These are phyloP conservation scores for Pseudocercospora eumusae DNA, from an alignment of 2,329 filamentous ascomycete species.

Conservation along the genomic window DNA sequence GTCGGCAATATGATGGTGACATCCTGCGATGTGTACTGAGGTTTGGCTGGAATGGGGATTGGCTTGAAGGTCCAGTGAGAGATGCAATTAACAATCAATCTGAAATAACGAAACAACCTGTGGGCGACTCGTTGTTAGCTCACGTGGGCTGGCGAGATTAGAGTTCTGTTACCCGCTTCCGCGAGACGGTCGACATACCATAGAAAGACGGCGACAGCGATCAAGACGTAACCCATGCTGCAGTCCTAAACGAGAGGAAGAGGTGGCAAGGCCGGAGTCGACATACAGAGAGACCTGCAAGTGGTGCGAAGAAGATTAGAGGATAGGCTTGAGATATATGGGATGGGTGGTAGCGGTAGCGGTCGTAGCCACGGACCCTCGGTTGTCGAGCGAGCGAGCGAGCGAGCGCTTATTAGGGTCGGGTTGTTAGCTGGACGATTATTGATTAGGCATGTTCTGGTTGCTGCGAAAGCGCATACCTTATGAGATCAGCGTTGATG, in stretches of 20 bases:
- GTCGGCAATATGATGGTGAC: slow-evolving; percentile 94
- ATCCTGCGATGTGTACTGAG: slow-evolving; percentile 76
- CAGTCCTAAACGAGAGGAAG: slow-evolving; percentile 37
- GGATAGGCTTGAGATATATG: slow-evolving; percentile 36
- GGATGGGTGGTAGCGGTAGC: too few species aligned
- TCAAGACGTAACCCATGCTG: slow-evolving; percentile 41
- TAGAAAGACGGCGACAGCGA: slow-evolving; percentile 35
- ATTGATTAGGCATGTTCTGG: slow-evolving; percentile 26
- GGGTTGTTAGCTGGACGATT: slow-evolving; percentile 30
- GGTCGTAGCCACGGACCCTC: slow-evolving; percentile 34
- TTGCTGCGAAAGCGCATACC: slow-evolving; percentile 28
- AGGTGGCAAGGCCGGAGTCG: slow-evolving; percentile 32
- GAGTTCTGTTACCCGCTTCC: slow-evolving; percentile 28
- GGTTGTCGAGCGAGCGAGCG: slow-evolving; percentile 35
- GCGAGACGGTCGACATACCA: slow-evolving; percentile 34
- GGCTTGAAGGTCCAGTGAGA: slow-evolving; percentile 88
- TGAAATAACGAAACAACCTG: slow-evolving; percentile 85
- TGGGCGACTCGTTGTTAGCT: slow-evolving; percentile 30
- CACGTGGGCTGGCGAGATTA: slow-evolving; percentile 29
- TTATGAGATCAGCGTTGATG: slow-evolving; percentile 36
- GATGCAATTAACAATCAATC: slow-evolving; percentile 79
- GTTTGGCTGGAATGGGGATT: slow-evolving; percentile 76
- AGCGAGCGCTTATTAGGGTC: slow-evolving; percentile 35
- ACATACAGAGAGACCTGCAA: slow-evolving; percentile 33
- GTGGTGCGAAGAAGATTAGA: slow-evolving; percentile 34